phyloP scores from a whole-genome alignment of 805 yeast genomes.

The Candida easanensis region DNA sequence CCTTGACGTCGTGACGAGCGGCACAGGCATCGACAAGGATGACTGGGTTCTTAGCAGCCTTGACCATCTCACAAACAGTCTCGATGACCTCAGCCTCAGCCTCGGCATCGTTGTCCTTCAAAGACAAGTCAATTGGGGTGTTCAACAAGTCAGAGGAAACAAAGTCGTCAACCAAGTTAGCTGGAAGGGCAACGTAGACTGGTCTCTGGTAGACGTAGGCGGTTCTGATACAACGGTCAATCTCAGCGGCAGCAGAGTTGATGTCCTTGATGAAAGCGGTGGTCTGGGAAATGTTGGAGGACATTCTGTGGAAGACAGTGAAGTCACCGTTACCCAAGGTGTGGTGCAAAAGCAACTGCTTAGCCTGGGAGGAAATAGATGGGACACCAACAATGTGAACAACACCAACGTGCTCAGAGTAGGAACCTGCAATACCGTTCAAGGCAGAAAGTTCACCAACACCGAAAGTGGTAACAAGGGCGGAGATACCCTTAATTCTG shows the following conservation, averaged over 20 bases:
- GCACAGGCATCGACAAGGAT: constrained; percentile 88
- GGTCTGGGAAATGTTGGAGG: constrained; percentile 66
- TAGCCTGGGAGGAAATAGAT: constrained; percentile 66
- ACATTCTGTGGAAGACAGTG: constrained; percentile 77
- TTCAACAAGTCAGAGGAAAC: constrained; percentile 57
- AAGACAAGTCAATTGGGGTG: constrained; percentile 60
- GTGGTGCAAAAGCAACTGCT: constrained; percentile 74
- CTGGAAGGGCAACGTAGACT: constrained; percentile 79
- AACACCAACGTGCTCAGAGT: constrained; percentile 85
- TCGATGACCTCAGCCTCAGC: constrained; percentile 64
- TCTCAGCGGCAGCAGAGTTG: constrained; percentile 61
- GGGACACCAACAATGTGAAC: constrained; percentile 88
- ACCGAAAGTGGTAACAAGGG: constrained; percentile 82
- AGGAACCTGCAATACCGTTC: constrained; percentile 85
- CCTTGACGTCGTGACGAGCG: constrained; percentile 65
- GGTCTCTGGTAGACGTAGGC: constrained; percentile 76
- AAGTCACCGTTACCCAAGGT: constrained; percentile 83
- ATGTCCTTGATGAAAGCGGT: constrained; percentile 63
- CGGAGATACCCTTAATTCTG: constrained; percentile 72
- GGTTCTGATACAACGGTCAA: constrained; percentile 71
- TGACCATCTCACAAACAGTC: constrained; percentile 48
- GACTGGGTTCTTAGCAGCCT: constrained; percentile 62
- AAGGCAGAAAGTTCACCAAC: constrained; percentile 85
- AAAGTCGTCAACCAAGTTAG: constrained; percentile 67
- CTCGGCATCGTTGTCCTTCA: constrained; percentile 55